phyloP scores from a whole-genome alignment of 192 early-diverging fungal species.

The Chytriomyces sp. region DNA sequence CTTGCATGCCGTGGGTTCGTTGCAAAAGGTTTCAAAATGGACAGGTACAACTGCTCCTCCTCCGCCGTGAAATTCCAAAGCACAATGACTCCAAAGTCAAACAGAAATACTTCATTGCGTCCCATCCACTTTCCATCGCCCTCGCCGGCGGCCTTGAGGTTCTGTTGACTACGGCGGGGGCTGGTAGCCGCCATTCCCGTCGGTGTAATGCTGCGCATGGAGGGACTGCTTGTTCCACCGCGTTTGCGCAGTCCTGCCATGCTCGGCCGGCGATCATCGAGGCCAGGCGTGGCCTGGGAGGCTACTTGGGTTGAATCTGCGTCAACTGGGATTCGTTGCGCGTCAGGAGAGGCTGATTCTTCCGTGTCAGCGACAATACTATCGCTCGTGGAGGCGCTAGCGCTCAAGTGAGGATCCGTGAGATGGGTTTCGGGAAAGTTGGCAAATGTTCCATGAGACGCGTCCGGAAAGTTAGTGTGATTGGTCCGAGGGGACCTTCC shows the following conservation, averaged over 20 bases:
- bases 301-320: neutral
- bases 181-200: no score
- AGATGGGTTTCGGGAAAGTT: slow-evolving; percentile 24
- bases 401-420: slow-evolving; percentile 9
- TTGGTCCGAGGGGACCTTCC: neutral
- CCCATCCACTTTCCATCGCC: slow-evolving; percentile 42
- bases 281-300: neutral
- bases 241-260: neutral
- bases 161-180: neutral
- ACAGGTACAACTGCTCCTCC: slow-evolving; percentile 44
- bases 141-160: neutral
- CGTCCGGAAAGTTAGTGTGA: neutral
- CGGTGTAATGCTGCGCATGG: neutral
- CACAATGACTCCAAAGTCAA: slow-evolving; percentile 59
- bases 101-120: slow-evolving; percentile 54
- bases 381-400: neutral
- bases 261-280: neutral
- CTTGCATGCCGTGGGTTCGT: slow-evolving; percentile 25
- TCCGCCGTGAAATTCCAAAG: slow-evolving; percentile 53
- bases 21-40: slow-evolving; percentile 14
- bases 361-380: neutral
- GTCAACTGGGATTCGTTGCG: neutral
- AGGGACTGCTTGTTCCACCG: neutral
- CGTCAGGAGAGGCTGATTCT: neutral
- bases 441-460: neutral